These are phyloP conservation scores for Ganoderma boninense DNA, from an alignment of 1,284 basidiomycete species.

Conservation along the genomic window DNA sequence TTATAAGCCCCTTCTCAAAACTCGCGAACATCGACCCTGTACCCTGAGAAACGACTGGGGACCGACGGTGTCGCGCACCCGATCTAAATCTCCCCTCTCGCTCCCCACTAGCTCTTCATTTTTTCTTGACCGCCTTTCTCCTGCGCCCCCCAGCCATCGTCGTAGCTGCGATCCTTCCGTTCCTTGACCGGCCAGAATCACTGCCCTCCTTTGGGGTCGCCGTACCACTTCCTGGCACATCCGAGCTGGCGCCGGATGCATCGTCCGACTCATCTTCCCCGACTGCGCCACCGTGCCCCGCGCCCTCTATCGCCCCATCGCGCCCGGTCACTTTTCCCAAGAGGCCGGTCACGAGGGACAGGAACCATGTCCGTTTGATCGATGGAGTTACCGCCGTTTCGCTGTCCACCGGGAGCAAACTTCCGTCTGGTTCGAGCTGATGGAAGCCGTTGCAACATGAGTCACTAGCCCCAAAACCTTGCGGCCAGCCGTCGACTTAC, in stretches of 20 bases:
- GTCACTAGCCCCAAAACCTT: constrained; percentile 7
- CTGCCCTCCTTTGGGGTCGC: constrained; percentile 46
- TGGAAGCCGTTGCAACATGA: constrained; percentile 24
- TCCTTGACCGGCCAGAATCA: constrained; percentile 25
- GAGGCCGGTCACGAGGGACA: constrained; percentile 47
- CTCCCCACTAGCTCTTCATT: constrained; percentile 4
- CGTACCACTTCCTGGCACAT: constrained; percentile 49
- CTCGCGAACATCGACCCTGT: neutral
- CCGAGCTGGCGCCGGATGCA: constrained; percentile 45
- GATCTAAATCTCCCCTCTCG: neutral
- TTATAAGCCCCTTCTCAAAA: neutral
- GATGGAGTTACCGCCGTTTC: constrained; percentile 56
- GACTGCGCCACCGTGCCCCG: constrained; percentile 29
- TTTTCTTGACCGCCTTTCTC: constrained; percentile 57
- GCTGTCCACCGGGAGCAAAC: constrained; percentile 60
- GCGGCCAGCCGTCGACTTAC: constrained; percentile 52
- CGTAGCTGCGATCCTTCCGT: constrained; percentile 46
- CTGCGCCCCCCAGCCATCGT: constrained; percentile 67
- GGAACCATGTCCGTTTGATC: constrained; percentile 61
- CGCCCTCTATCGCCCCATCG: constrained; percentile 31
- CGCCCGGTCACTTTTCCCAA: constrained; percentile 44
- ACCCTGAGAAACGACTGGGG: neutral
- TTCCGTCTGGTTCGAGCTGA: constrained; percentile 53
- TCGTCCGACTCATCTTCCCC: constrained; percentile 44
- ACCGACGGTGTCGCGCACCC: neutral